These are phyloP conservation scores for Penicillium sp. DNA, from an alignment of 2,329 filamentous ascomycete genomes.

Conservation along the genomic window DNA sequence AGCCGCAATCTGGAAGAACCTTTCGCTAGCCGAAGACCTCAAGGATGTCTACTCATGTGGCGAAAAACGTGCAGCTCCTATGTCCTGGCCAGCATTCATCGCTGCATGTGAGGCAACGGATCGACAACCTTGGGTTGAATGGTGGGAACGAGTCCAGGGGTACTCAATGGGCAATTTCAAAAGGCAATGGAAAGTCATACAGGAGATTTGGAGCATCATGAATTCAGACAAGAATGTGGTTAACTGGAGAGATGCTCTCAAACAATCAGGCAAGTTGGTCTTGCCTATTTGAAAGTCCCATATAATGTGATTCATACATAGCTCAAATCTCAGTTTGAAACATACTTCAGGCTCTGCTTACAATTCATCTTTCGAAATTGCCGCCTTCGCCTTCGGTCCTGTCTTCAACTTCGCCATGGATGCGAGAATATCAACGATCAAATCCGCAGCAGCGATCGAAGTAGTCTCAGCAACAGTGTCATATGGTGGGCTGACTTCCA, in stretches of 20 bases:
- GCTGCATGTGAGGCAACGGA: constrained; percentile 19
- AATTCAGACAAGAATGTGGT: constrained; percentile 12
- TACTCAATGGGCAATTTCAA: constrained; percentile 22
- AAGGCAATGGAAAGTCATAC: constrained; percentile 20
- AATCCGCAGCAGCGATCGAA: constrained; percentile 28
- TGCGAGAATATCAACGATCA: constrained; percentile 30
- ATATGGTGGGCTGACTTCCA: constrained; percentile 50
- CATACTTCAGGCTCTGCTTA: neutral
- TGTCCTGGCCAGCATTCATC: constrained; percentile 25
- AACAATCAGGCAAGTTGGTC: constrained; percentile 13
- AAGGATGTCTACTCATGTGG: constrained; percentile 12
- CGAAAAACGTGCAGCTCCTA: constrained; percentile 16
- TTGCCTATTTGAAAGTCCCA: constrained; percentile 16
- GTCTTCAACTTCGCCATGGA: constrained; percentile 25
- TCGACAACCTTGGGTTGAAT: constrained; percentile 17
- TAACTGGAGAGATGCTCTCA: constrained; percentile 17
- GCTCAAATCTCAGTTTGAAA: neutral
- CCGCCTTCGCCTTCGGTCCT: neutral
- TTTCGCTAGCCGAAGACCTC: constrained; percentile 16
- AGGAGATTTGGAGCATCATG: constrained; percentile 18
- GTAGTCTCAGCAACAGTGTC: constrained; percentile 26
- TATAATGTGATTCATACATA: neutral
- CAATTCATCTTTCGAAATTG: neutral
- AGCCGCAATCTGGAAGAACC: constrained; percentile 11
- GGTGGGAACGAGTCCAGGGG: constrained; percentile 19